A percentile compares a stretch with the other conserved stretches of the same genome.
Conservation (phyloP, 176 grass and related monocot species). For the Phragmites australis region DNA sequence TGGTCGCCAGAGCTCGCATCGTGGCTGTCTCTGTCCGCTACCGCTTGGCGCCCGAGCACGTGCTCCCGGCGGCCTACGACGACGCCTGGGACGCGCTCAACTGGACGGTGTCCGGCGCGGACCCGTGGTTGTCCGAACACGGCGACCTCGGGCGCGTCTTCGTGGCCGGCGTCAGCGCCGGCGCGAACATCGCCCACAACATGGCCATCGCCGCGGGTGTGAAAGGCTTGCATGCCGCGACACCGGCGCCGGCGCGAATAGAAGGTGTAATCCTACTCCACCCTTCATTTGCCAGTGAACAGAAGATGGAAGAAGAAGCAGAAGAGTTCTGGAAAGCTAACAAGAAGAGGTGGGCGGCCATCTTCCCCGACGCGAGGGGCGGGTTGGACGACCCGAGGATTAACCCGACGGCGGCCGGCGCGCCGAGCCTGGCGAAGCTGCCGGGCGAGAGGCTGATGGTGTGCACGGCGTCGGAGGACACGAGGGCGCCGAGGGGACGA, state of each 20-base stretch:
- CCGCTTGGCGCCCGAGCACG: constrained; percentile 70
- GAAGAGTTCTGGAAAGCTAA: not conserved
- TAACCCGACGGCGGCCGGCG: constrained; percentile 32
- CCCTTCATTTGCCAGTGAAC: constrained; percentile 13
- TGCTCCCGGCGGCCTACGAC: constrained; percentile 55
- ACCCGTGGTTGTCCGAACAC: constrained; percentile 55
- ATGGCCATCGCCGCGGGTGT: constrained; percentile 32
- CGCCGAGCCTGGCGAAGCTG: constrained; percentile 26
- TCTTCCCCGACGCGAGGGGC: not conserved
- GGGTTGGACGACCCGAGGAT: constrained; percentile 37
- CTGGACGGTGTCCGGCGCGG: constrained; percentile 47
- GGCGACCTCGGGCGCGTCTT: constrained; percentile 54
- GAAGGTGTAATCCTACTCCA: constrained; percentile 41
- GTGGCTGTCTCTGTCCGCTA: constrained; percentile 62
- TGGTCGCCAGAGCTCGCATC: constrained; percentile 36
- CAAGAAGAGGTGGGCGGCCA: constrained; percentile 11
- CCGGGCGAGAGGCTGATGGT: constrained; percentile 31
- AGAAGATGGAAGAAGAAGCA: not conserved
- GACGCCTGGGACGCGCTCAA: constrained; percentile 57
- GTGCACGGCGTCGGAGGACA: constrained; percentile 39
- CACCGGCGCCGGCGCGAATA: not conserved
- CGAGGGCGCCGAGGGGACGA: constrained; percentile 34
- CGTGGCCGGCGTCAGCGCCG: constrained; percentile 70
- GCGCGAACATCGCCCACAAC: constrained; percentile 60
- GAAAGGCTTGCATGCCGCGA: not conserved